Evolutionary conservation across 306 rosid species (phyloP).

Genomic region (Vigna radiata): DNA sequence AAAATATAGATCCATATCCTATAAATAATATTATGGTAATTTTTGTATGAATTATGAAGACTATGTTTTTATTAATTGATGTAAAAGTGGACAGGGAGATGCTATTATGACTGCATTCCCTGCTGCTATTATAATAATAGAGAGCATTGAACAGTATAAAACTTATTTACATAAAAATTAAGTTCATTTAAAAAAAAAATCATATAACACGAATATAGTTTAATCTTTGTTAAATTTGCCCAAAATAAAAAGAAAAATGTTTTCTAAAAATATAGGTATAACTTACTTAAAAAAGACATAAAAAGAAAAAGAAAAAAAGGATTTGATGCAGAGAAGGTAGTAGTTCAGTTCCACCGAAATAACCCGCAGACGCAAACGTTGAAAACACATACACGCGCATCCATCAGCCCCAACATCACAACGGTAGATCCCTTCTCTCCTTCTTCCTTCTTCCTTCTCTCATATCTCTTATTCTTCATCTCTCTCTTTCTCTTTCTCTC

Average conservation of each 20-base stretch:
- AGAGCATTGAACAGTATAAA: no score
- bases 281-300: background rate
- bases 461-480: constrained; percentile 15
- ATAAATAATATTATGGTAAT: no score
- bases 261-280: background rate
- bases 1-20: no score
- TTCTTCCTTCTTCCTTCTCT: background rate
- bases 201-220: no score
- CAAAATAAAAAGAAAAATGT: background rate
- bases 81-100: no score
- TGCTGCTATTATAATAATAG: no score
- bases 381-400: constrained; percentile 29
- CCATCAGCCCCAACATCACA: constrained; percentile 14
- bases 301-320: background rate
- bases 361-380: constrained; percentile 40
- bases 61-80: no score
- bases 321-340: background rate
- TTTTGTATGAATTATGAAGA: no score
- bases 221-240: no score
- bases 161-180: no score
- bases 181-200: background rate
- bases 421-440: constrained; percentile 48
- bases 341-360: constrained; percentile 40
- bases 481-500: background rate
- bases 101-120: no score